Evolutionary conservation across 2,329 filamentous ascomycete species (phyloP), one percentile per base, ranked within the genome.

Genomic region (Clathrospora elynae): DNA sequence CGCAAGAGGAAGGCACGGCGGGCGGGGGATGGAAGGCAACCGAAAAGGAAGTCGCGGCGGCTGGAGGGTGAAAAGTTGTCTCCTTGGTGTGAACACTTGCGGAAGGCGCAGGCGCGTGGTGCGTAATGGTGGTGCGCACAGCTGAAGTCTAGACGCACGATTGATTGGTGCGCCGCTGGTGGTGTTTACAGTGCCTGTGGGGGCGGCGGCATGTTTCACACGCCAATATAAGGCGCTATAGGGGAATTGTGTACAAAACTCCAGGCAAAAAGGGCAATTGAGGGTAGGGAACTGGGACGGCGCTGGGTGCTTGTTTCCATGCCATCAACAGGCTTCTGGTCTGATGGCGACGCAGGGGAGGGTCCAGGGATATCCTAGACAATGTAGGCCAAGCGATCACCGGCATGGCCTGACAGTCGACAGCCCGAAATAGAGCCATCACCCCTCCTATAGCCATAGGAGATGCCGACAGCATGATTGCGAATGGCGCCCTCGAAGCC

Each of bases 401-500:
- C 19, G 16, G 35, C 26, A 32, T 23, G 33, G 33, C 30, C 12
- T 20, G 22, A 33, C 35, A 25, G 10, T 13, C 11, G 25, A n/a
- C 25, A 14, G 22, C 31, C 26, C 23, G 32, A 35, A 35, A 24
- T n/a, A 35, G 32, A 18, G 14, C 34, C n/a, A 37, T 26, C 28
- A 45, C 34, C 29, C n/a, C 24, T 13, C 6, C 22, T 39, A 26
- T 26, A 39, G 17, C 19, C 28, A 4, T 12, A 12, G 26, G 17
- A 31, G 22, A 6, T 23, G 20, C 20, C 29, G 17, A 37, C 41
- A 53, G 19, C 54, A 59, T 58, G 53, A 16, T 34, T 20, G 57
- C 56, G 28, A 47, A 60, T 51, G 61, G 55, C 56, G 40, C 55
- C 31, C 46, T 42, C 41, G 42, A 50, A 7, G 32, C 42, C 17